Evolutionary conservation across 2,329 filamentous ascomycete species (phyloP), one percentile per base, ranked within the genome.

Genomic region (Colletotrichum orbiculare): DNA sequence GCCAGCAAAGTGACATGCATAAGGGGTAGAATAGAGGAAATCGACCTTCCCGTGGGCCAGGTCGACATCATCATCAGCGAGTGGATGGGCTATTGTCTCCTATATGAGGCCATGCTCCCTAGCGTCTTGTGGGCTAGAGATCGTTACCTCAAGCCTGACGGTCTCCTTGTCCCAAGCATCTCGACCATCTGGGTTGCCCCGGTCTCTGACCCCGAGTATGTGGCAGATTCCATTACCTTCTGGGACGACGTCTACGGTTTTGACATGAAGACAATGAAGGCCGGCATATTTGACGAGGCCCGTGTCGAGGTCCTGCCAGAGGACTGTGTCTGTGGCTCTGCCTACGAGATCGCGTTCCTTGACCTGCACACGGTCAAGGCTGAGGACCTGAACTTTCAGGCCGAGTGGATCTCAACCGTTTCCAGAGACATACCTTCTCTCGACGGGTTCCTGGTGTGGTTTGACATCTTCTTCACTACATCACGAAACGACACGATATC

Each of bases 61-160:
- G 94, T 97, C 49, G 95, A 98, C 78, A 91, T 98, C 73, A 97
- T 98, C 74, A 90, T 98, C 66, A 96, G 92, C 65, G 94, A 98
- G 77, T 98, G 94, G 94, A 98, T 98, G 94, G 94, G 94, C 37
- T 98, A 98, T 76, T 92, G 90, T 69, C 85, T 97, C 15, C 85
- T 97, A 6, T 98, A 96, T 77, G 94, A 98, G 79, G 93, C 94
- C 60, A 98, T 98, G 94, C 88, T 98, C 35, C 93, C 96, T 69
- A 96, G 93, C 53, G 93, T 98, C 25, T 85, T 98, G 54, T 95
- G 89, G 73, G 95, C 95, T 47, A 87, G 94, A 67, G 94, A 98
- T 78, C 89, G 87, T 70, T 97, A 97, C 77, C 87, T 98, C 33
- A 89, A 87, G 65, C 87, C 90, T 1, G 90, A 88, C 60, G 94